These are phyloP conservation scores for Psidium friedrichsthalianum DNA, from an alignment of 345 rosid genomes.

Conservation along the genomic window DNA sequence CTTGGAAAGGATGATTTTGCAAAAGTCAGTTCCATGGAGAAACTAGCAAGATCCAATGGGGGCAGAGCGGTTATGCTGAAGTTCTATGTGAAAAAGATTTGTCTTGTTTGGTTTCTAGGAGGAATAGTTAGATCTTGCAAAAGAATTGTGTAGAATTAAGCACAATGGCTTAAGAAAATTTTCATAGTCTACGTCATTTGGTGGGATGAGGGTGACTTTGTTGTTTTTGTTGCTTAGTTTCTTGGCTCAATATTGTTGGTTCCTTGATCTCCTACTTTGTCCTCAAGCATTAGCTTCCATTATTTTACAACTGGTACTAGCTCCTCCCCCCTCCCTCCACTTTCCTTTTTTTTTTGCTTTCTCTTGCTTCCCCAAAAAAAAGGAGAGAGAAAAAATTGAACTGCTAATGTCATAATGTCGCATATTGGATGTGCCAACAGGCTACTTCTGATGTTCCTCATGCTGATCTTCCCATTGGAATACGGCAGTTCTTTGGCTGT, in stretches of 20 bases:
- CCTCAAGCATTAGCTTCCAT: neutral
- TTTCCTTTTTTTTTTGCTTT: neutral
- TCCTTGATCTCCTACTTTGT: neutral
- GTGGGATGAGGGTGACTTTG: neutral
- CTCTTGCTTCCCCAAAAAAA: neutral
- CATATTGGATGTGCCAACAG: constrained; percentile 20
- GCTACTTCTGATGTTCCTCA: constrained; percentile 79
- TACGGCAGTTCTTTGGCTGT: constrained; percentile 65
- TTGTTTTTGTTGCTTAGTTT: neutral
- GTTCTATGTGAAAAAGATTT: neutral
- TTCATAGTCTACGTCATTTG: neutral
- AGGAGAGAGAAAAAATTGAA: neutral
- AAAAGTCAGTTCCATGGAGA: neutral
- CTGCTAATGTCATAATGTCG: neutral
- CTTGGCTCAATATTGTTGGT: neutral
- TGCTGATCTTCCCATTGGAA: constrained; percentile 39
- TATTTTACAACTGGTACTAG: neutral
- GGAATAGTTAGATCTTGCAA: neutral
- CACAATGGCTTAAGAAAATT: neutral
- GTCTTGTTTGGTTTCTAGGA: neutral
- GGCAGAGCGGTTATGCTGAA: neutral
- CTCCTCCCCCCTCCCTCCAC: neutral
- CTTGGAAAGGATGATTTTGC: neutral
- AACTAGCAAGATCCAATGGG: neutral
- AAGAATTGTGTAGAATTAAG: neutral